phyloP scores from a whole-genome alignment of 179 eudicot species.

The Patellifolia procumbens region DNA sequence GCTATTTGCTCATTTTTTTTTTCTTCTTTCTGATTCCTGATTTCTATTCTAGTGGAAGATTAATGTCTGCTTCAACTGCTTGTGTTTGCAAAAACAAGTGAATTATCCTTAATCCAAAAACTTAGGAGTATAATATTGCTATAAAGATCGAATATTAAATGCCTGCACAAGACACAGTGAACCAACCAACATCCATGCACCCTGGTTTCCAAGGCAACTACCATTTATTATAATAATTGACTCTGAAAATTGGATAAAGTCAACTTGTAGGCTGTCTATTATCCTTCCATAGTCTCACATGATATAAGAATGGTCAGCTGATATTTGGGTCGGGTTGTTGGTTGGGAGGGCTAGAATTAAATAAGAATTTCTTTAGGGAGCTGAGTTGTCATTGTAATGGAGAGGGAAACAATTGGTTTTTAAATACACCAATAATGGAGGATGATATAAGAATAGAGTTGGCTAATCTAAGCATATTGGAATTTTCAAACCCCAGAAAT shows the following conservation, averaged over 20 bases:
- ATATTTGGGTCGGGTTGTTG: conserved; percentile 19
- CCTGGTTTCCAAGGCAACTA: conserved; percentile 21
- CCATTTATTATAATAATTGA: not conserved
- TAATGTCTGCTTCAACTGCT: not conserved
- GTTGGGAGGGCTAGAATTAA: conserved; percentile 12
- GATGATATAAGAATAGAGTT: conserved; percentile 1
- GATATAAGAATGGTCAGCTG: conserved; percentile 4
- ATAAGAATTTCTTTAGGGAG: conserved; percentile 12
- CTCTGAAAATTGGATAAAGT: conserved; percentile 14
- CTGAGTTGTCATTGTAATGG: conserved; percentile 31
- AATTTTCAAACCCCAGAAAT: not conserved
- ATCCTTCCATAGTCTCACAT: conserved; percentile 8
- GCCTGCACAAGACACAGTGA: conserved; percentile 20
- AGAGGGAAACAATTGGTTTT: conserved; percentile 17
- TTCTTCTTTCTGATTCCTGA: not conserved
- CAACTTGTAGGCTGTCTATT: conserved; percentile 28
- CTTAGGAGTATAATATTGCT: not conserved
- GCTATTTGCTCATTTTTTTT: not conserved
- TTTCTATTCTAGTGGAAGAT: not conserved
- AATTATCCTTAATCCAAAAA: not conserved
- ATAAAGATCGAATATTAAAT: conserved; percentile 5
- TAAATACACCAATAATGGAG: conserved; percentile 29
- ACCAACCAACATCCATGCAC: conserved; percentile 29
- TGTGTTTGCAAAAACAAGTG: conserved; percentile 17
- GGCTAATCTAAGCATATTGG: not conserved